phyloP scores from a whole-genome alignment of 1,284 basidiomycete species.

The Xerocomus nothofagi region DNA sequence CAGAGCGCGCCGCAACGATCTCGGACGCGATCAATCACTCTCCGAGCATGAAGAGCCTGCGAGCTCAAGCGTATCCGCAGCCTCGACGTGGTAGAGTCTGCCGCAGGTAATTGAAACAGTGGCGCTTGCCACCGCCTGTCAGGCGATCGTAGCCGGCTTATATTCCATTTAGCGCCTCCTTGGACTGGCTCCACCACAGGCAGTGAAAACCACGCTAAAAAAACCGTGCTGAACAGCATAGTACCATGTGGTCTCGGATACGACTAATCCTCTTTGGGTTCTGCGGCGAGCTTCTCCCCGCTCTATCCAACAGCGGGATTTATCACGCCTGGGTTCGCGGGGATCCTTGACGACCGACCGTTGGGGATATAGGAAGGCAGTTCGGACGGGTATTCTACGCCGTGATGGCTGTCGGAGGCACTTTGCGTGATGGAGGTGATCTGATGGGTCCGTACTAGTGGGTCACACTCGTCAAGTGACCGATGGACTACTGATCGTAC shows the following conservation, averaged over 20 bases:
- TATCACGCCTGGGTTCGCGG: conserved; percentile 1
- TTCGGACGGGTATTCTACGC: neutral
- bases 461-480: neutral
- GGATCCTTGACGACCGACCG: neutral
- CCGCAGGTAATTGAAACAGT: conserved; percentile 37
- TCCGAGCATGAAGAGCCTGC: conserved; percentile 33
- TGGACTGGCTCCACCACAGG: conserved; percentile 18
- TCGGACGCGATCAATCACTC: conserved; percentile 23
- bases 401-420: neutral
- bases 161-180: conserved; percentile 8
- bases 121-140: too few species aligned
- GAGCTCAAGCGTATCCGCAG: conserved; percentile 34
- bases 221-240: conserved; percentile 7
- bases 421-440: neutral
- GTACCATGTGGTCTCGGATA: conserved; percentile 11
- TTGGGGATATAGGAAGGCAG: neutral
- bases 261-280: conserved; percentile 13
- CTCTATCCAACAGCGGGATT: conserved; percentile 7
- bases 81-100: conserved; percentile 32
- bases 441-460: neutral
- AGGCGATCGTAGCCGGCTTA: conserved; percentile 18
- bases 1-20: conserved; percentile 33
- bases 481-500: neutral
- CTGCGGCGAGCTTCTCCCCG: conserved; percentile 7
- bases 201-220: conserved; percentile 13